Evolutionary conservation across 371 early-diverging fungal species (phyloP).

Genomic region (Lichtheimia ornata): DNA sequence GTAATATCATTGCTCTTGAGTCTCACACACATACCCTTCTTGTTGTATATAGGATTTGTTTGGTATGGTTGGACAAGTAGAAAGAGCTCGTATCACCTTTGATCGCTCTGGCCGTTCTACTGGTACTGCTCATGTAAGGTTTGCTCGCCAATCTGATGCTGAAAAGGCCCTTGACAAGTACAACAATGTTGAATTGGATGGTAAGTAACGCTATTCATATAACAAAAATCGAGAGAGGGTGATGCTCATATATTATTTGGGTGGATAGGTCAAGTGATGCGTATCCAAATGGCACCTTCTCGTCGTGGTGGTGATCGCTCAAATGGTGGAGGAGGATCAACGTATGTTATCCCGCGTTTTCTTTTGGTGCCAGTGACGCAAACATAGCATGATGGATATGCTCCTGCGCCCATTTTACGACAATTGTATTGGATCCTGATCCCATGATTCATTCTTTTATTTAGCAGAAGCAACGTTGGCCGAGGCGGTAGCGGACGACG

Average conservation of each 20-base stretch:
- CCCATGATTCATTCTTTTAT: conserved; percentile 2
- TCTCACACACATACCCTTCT: not conserved
- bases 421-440: conserved; percentile 1
- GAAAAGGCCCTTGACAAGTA: conserved; percentile 42
- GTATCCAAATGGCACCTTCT: conserved; percentile 20
- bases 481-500: not conserved
- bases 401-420: not conserved
- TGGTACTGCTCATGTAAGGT: conserved; percentile 35
- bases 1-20: not conserved
- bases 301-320: conserved; percentile 9
- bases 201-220: conserved; percentile 13
- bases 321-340: conserved; percentile 2
- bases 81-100: conserved; percentile 31
- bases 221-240: not conserved
- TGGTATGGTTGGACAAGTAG: conserved; percentile 35
- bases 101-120: conserved; percentile 50
- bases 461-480: not conserved
- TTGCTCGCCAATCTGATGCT: conserved; percentile 25
- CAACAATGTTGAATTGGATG: conserved; percentile 43
- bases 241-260: not conserved
- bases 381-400: not conserved
- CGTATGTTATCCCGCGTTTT: conserved; percentile 7
- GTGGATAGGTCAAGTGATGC: conserved; percentile 33
- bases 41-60: conserved; percentile 34
- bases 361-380: conserved; percentile 4